Evolutionary conservation across 106 monocot genomes (phyloP), one percentile per base, ranked within the genome.

Genomic region (Apostasia ramifera): DNA sequence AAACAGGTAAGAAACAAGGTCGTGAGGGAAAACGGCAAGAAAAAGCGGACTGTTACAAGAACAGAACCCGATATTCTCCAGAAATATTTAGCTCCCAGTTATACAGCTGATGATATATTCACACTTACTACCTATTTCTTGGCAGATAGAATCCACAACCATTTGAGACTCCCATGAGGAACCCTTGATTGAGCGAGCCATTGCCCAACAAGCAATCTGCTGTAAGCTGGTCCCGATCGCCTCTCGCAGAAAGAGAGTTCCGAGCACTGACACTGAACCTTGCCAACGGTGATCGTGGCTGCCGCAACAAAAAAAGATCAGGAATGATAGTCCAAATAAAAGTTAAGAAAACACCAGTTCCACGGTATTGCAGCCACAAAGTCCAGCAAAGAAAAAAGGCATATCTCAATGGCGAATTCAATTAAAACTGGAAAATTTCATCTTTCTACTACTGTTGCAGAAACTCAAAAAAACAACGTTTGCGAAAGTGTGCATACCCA

Each of bases 121-220:
- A 49, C 65, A 48, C 11, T 11, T 47, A 2, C 12, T 48, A 65
- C 65, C 48, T 49, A 65, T 65, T 65, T 49, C 7, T 46, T 65
- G 48, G 49, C 48, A 65, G 8, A 49, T 65, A 65, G 65, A 65
- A 65, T 26, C 48, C 65, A 15, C 8, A 49, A 6, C 65, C 65
- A 65, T 65, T 65, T 48, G 65, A 38, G 48, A 65, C 14, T n/a
- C 47, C 37, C 37, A 38, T 2, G 7, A 14, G 65, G 43, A 65
- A 65, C 47, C 6, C 26, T 48, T 7, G 48, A 65, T 37, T 8
- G 37, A 8, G 12, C 5, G 26, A 49, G 1, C 12, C 2, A 4
- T 65, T 65, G 5, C 48, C 15, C n/a, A 49, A 65, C 15, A 7
- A 47, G 26, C 48, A 1, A 0, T 46, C 3, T 12, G 26, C 2